These are phyloP conservation scores for Euphorbia pulcherrima DNA, from an alignment of 345 rosid species.

Conservation along the genomic window DNA sequence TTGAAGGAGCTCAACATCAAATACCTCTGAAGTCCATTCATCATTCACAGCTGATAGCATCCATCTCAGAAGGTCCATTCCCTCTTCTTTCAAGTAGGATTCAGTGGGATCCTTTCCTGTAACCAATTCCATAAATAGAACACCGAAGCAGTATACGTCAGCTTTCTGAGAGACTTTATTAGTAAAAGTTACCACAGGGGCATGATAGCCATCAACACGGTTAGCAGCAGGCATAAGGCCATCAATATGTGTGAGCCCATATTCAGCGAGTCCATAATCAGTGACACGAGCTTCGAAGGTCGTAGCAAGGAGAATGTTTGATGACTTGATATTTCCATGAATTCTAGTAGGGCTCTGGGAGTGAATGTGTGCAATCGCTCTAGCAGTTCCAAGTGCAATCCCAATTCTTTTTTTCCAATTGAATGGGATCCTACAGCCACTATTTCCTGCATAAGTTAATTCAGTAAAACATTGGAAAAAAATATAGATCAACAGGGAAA, in stretches of 20 bases:
- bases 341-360: conserved; percentile 30
- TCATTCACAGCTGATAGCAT: conserved; percentile 42
- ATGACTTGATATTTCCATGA: conserved; percentile 51
- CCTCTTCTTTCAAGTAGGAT: conserved; percentile 37
- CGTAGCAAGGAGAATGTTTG: conserved; percentile 42
- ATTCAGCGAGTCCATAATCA: no score
- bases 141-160: conserved; percentile 47
- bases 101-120: conserved; percentile 45
- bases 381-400: not conserved
- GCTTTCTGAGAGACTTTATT: conserved; percentile 44
- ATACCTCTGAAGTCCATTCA: conserved; percentile 43
- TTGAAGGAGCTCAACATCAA: conserved; percentile 40
- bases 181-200: conserved; percentile 41
- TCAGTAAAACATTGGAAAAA: no score
- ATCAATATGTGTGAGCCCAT: conserved; percentile 34
- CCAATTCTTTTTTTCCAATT: not conserved
- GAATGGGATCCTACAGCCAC: not conserved
- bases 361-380: conserved; percentile 24
- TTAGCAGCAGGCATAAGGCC: no score
- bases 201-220: conserved; percentile 40
- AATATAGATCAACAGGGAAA: no score
- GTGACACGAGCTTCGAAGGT: conserved; percentile 41
- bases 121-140: conserved; percentile 37
- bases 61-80: conserved; percentile 51
- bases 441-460: conserved; percentile 20